Percentiles rank a stretch among this genome's conserved stretches.
Evolutionary conservation across 1,139 yeast species (phyloP).

Genomic region (Debaryomycetaceae sp.): DNA sequence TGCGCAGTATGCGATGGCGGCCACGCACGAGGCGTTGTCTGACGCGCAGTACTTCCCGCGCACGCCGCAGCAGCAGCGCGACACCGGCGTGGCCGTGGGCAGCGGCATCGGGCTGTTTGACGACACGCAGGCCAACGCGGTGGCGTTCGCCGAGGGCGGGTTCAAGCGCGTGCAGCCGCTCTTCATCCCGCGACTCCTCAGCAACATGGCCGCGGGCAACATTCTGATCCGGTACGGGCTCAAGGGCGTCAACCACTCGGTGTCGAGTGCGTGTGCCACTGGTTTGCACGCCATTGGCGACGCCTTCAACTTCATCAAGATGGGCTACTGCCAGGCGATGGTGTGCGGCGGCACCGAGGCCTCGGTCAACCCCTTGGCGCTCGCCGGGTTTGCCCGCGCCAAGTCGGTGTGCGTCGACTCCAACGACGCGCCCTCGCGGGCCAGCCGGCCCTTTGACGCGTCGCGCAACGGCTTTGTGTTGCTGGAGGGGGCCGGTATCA

Average conservation of each 20-base stretch:
- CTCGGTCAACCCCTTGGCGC: slow-evolving; percentile 77
- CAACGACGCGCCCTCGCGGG: slow-evolving; percentile 56
- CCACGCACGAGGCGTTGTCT: slow-evolving; percentile 69
- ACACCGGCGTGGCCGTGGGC: slow-evolving; percentile 79
- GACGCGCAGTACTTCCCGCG: slow-evolving; percentile 56
- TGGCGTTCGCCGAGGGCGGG: slow-evolving; percentile 47
- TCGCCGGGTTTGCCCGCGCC: slow-evolving; percentile 91
- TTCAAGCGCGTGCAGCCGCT: slow-evolving; percentile 77
- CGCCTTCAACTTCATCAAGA: slow-evolving; percentile 73
- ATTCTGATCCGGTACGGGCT: slow-evolving; percentile 74
- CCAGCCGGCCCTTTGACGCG: slow-evolving; percentile 86
- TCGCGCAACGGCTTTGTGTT: slow-evolving; percentile 83
- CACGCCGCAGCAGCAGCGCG: slow-evolving; percentile 18
- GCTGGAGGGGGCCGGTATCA: slow-evolving; percentile 87
- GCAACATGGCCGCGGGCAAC: slow-evolving; percentile 95
- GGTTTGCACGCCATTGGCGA: slow-evolving; percentile 95
- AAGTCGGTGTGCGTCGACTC: slow-evolving; percentile 67
- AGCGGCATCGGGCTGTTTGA: slow-evolving; percentile 90
- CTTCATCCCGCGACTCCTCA: slow-evolving; percentile 75
- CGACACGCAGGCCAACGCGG: slow-evolving; percentile 62
- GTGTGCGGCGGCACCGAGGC: slow-evolving; percentile 94
- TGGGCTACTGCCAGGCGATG: slow-evolving; percentile 82
- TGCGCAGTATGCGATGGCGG: slow-evolving; percentile 75
- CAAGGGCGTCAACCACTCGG: slow-evolving; percentile 84
- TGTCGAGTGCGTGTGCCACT: slow-evolving; percentile 95